These are phyloP conservation scores for Mortierella sp. DNA, from an alignment of 371 early-diverging fungal genomes.

Conservation along the genomic window DNA sequence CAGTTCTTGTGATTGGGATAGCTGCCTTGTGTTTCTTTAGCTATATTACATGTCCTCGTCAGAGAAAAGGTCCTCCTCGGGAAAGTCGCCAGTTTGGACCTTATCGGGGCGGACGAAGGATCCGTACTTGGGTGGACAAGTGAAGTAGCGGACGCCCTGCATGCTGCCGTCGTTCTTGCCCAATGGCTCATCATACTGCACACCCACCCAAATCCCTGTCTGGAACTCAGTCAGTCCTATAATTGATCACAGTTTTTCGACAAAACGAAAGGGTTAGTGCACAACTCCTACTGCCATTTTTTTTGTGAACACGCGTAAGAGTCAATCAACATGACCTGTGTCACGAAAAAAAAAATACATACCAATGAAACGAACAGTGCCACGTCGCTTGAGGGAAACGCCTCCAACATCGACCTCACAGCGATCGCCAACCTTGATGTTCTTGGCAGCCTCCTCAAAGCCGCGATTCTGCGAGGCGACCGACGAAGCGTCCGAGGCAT, in stretches of 20 bases:
- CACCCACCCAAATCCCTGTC: constrained; percentile 93
- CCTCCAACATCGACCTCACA: constrained; percentile 82
- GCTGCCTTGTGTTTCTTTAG: neutral
- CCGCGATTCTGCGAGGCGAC: constrained; percentile 58
- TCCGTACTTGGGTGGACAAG: constrained; percentile 81
- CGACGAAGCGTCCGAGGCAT: constrained; percentile 59
- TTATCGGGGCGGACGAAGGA: constrained; percentile 92
- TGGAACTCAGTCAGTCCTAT: constrained; percentile 82
- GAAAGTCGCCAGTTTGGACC: constrained; percentile 91
- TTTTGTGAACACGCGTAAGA: neutral
- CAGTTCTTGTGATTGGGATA: no score
- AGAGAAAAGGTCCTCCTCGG: constrained; percentile 61
- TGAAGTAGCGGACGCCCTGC: constrained; percentile 83
- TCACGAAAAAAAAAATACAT: constrained; percentile 27
- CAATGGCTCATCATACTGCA: constrained; percentile 96
- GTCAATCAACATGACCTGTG: neutral
- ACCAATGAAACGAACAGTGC: constrained; percentile 88
- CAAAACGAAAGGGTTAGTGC: neutral
- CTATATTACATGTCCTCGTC: constrained; percentile 62
- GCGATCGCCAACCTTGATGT: constrained; percentile 84
- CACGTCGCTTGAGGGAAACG: constrained; percentile 72
- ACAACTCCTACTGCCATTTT: no score
- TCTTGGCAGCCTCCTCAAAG: constrained; percentile 65
- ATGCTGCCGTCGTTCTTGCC: constrained; percentile 96
- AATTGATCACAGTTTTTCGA: neutral